Conservation (phyloP, 345 rosid species). For the Eucalyptus camaldulensis region DNA sequence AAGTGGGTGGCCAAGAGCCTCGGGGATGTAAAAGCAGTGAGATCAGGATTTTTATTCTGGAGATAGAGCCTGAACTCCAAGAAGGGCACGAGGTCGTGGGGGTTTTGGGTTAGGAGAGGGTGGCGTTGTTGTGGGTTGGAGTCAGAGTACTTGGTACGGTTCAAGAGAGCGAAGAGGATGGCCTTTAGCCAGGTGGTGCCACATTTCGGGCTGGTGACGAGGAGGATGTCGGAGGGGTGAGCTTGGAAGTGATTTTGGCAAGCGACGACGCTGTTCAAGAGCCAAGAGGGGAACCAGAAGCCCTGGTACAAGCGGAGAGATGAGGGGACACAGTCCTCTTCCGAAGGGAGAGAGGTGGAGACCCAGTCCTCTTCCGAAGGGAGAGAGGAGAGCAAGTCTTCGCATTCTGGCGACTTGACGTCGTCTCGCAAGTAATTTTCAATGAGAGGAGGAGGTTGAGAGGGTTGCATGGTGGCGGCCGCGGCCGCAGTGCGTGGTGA, state of each 20-base stretch:
- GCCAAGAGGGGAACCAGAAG: neutral
- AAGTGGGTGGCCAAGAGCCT: neutral
- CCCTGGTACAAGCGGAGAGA: neutral
- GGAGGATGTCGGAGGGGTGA: neutral
- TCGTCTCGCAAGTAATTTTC: neutral
- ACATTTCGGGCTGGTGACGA: neutral
- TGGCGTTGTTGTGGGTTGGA: neutral
- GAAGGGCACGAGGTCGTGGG: neutral
- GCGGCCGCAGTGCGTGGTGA: too few relatives aligned
- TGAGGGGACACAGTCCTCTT: neutral
- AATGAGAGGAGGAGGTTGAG: neutral
- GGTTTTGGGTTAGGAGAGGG: neutral
- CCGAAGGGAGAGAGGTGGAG: too few relatives aligned
- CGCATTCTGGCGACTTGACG: neutral
- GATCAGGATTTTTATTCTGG: neutral
- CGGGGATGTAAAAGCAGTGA: neutral
- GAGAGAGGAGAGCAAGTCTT: neutral
- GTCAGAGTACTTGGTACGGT: neutral
- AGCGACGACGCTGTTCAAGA: neutral
- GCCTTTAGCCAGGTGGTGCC: constrained; percentile 1
- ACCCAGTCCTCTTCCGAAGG: neutral
- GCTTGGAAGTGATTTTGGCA: neutral
- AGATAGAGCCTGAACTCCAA: neutral
- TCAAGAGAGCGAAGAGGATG: neutral
- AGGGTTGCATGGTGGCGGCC: neutral